phyloP scores from a whole-genome alignment of 495 filamentous ascomycete genomes.

The Trichoderma virens region DNA sequence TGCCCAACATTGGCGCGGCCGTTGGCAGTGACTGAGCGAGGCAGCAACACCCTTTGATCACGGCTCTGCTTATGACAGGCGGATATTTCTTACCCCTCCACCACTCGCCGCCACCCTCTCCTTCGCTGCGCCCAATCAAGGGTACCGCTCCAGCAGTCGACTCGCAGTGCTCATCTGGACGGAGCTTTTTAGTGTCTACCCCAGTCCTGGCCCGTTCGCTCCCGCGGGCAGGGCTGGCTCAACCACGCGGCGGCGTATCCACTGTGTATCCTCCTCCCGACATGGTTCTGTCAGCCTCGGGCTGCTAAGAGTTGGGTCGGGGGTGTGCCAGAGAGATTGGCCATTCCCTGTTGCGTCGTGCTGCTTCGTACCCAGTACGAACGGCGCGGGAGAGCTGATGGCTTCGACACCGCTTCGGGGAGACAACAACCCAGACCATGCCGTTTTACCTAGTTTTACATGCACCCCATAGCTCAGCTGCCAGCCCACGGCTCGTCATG shows the following conservation, averaged over 20 bases:
- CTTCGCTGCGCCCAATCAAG: constrained; percentile 1
- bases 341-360: background rate
- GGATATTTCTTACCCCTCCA: background rate
- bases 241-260: constrained; percentile 6
- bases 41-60: background rate
- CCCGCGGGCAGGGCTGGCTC: constrained; percentile 7
- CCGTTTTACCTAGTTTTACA: background rate
- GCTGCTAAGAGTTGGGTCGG: background rate
- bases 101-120: constrained; percentile 3
- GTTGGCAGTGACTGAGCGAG: background rate
- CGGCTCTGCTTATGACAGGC: constrained; percentile 5
- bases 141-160: background rate
- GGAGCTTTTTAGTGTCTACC: constrained; percentile 1
- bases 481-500: constrained; percentile 7
- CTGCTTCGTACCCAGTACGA: background rate
- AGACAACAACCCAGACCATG: background rate
- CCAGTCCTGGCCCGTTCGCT: constrained; percentile 7
- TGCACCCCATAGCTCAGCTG: constrained; percentile 9
- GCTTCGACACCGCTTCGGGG: background rate
- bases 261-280: background rate
- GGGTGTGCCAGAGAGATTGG: constrained; percentile 1
- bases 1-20: constrained; percentile 7
- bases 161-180: background rate
- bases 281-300: constrained; percentile 8
- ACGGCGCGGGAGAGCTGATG: background rate